phyloP scores from a whole-genome alignment of 257 asterid genomes.

The Ligustrum vulgare region DNA sequence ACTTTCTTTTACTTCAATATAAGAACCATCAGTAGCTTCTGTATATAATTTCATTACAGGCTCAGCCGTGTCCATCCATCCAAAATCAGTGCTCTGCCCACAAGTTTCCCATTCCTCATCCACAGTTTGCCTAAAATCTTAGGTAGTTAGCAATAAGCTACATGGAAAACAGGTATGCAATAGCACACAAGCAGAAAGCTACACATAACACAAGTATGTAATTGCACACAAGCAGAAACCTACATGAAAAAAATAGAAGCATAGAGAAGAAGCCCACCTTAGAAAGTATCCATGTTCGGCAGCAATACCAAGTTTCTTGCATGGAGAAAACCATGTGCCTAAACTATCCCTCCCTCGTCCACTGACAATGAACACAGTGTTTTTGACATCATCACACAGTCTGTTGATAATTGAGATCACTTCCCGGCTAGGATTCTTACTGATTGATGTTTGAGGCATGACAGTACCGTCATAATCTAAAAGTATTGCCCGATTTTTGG shows the following conservation, averaged over 20 bases:
- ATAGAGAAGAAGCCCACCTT: conserved; percentile 27
- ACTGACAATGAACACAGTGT: conserved; percentile 46
- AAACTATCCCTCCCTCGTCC: conserved; percentile 53
- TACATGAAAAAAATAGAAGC: neutral
- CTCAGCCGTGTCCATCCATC: conserved; percentile 50
- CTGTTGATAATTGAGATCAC: conserved; percentile 38
- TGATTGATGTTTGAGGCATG: conserved; percentile 46
- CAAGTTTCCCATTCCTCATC: conserved; percentile 42
- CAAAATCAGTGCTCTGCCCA: conserved; percentile 42
- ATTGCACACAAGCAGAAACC: neutral
- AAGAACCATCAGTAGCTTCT: conserved; percentile 56
- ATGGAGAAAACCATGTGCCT: conserved; percentile 47
- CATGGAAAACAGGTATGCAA: neutral
- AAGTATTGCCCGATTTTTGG: conserved; percentile 45
- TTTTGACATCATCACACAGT: conserved; percentile 39
- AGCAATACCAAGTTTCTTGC: conserved; percentile 49
- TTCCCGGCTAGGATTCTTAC: conserved; percentile 34
- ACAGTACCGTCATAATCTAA: conserved; percentile 56
- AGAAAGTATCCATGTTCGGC: conserved; percentile 52
- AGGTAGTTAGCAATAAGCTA: neutral
- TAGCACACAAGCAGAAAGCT: neutral
- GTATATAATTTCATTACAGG: conserved; percentile 50
- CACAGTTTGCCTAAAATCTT: conserved; percentile 34
- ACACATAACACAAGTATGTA: neutral
- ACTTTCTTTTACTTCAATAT: conserved; percentile 46